Evolutionary conservation across 805 yeast genomes (phyloP).

Genomic region (Novakomyces olei): DNA sequence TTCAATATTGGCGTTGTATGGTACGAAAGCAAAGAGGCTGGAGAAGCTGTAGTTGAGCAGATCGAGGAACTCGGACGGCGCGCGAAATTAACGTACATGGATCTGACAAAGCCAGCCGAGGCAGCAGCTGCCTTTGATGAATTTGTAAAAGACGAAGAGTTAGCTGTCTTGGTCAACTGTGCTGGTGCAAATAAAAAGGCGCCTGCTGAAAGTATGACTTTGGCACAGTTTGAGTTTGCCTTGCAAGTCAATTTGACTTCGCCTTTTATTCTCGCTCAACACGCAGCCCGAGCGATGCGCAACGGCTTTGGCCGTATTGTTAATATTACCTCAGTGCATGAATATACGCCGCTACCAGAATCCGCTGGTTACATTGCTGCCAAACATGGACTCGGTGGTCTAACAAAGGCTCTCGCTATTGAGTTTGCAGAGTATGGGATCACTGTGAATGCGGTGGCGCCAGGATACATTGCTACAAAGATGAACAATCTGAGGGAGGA

Average conservation of each 20-base stretch:
- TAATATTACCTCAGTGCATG: conserved; percentile 19
- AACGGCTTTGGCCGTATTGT: conserved; percentile 15
- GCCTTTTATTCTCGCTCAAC: conserved; percentile 16
- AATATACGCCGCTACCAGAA: conserved; percentile 17
- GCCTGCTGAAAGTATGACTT: conserved; percentile 15
- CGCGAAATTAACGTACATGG: conserved; percentile 6
- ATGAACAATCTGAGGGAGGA: conserved; percentile 36
- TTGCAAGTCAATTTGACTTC: conserved; percentile 17
- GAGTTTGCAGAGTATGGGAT: conserved; percentile 35
- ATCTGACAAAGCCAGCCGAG: conserved; percentile 15
- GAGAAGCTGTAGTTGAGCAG: not conserved
- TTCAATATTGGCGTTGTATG: not conserved
- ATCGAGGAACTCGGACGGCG: not conserved
- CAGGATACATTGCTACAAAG: conserved; percentile 39
- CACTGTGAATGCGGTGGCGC: conserved; percentile 35
- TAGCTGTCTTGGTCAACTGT: conserved; percentile 65
- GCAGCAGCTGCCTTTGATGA: conserved; percentile 20
- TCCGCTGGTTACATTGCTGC: conserved; percentile 19
- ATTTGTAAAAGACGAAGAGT: conserved; percentile 60
- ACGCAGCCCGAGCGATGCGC: conserved; percentile 16
- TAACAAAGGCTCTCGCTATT: conserved; percentile 25
- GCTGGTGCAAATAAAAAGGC: conserved; percentile 44
- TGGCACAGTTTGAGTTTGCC: conserved; percentile 17
- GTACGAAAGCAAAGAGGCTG: no score
- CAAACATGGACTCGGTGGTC: conserved; percentile 19